Percentiles rank a stretch among this genome's conserved stretches.
Evolutionary conservation across 2,329 filamentous ascomycete species (phyloP).

Genomic region (Grosmannia huntii): DNA sequence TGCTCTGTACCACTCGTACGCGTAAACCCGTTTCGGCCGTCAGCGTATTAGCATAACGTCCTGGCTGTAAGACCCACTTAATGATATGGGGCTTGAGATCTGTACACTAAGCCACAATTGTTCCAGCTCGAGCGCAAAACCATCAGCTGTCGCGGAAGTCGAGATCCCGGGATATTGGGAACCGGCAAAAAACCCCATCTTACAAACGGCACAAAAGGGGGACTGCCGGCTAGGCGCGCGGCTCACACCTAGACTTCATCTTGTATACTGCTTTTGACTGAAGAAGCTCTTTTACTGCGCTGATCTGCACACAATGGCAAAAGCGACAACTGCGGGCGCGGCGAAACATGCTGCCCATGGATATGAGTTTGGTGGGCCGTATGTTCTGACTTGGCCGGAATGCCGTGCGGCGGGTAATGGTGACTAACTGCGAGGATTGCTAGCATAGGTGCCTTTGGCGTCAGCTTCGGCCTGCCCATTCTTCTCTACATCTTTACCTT

Average conservation of each 20-base stretch:
- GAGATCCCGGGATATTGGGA: background rate
- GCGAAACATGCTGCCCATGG: slow-evolving; percentile 19
- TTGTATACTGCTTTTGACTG: background rate
- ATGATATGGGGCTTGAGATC: background rate
- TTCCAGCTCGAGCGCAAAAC: background rate
- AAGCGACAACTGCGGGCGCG: background rate
- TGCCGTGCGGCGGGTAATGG: background rate
- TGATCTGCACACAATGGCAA: background rate
- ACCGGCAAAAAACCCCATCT: background rate
- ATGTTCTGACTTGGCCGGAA: slow-evolving; percentile 2
- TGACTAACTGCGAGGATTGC: background rate
- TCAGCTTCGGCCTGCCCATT: slow-evolving; percentile 70
- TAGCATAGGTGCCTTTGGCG: slow-evolving; percentile 62
- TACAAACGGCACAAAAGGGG: background rate
- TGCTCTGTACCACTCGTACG: no score
- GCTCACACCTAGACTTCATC: background rate
- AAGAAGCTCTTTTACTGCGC: background rate
- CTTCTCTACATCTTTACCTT: slow-evolving; percentile 72
- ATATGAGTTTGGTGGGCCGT: slow-evolving; percentile 42
- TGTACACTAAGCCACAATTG: background rate
- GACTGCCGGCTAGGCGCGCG: background rate
- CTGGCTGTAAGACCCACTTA: background rate
- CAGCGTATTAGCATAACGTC: background rate
- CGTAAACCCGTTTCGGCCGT: no score
- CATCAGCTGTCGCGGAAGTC: background rate